Evolutionary conservation across 1,139 yeast species (phyloP), one percentile per base, ranked within the genome.

Genomic region (Blastobotrys aristatus): DNA sequence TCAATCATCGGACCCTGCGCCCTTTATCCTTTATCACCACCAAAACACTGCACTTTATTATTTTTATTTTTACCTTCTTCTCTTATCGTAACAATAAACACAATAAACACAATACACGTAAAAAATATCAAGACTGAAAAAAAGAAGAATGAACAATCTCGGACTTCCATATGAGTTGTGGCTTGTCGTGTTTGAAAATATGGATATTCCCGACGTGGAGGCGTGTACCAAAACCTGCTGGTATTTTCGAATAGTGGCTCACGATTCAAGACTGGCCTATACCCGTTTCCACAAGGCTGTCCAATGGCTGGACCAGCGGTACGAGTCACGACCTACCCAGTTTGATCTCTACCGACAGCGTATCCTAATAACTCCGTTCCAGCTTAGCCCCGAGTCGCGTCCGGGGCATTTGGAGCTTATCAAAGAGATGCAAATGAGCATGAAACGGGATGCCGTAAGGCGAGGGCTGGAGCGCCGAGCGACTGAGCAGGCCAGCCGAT

Each of bases 351-450:
- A 50, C 26, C 53, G 56, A 18, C 53, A 61, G 24, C 57, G 58
- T 40, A 56, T 63, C 29, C 51, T 63, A n/a, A 50, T 53, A 33
- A 51, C 59, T 4, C 51, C 61, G 11, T 41, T 41, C 13, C 57
- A 56, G n/a, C 52, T 62, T 20, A 55, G 64, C 2, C 66, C 64
- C 4, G 43, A 46, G 18, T 55, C 58, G 14, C 53, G 53, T 20
- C 59, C 57, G 35, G 50, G 55, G 6, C 56, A 53, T 33, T 50
- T 57, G 32, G 50, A 52, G 41, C 53, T 60, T 29, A 49, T 58
- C 32, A 43, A 51, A 40, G 43, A 54, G 32, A 53, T 63, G 29
- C 59, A 60, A 6, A 50, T 55, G 27, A 52, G 60, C 7, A 53
- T 62, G 27, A 51, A 54, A 29, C 46, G 53, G 22, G 64, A 61